A percentile compares a stretch with the other conserved stretches of the same genome.
phyloP scores from a whole-genome alignment of 208 protist species.

The Herpetomonas tarakana region DNA sequence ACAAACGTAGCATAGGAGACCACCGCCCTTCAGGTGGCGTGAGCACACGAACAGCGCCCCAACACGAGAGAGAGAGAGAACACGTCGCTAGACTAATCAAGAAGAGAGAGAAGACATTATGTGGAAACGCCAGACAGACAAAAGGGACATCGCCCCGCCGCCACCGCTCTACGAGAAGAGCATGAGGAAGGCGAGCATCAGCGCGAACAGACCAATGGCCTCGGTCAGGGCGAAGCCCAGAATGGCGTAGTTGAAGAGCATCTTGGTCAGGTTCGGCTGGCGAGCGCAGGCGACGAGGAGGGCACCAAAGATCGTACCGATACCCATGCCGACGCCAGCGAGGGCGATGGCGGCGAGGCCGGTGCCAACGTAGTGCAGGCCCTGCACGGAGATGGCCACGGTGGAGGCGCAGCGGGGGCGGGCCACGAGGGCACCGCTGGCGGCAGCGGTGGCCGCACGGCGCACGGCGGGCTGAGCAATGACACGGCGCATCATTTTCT shows the following conservation, averaged over 20 bases:
- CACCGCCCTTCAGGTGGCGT: neutral
- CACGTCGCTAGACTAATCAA: slow-evolving; percentile 9
- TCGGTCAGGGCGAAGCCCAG: slow-evolving; percentile 80
- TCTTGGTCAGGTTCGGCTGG: slow-evolving; percentile 78
- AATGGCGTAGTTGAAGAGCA: slow-evolving; percentile 83
- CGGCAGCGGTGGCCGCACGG: slow-evolving; percentile 23
- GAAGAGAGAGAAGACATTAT: slow-evolving; percentile 15
- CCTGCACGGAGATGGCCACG: slow-evolving; percentile 69
- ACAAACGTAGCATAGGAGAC: neutral
- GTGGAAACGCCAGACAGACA: neutral
- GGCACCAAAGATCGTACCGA: slow-evolving; percentile 64
- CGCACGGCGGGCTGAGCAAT: slow-evolving; percentile 24
- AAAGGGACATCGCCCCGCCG: neutral
- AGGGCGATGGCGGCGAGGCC: slow-evolving; percentile 72
- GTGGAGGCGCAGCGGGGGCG: slow-evolving; percentile 46
- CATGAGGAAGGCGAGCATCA: slow-evolving; percentile 81
- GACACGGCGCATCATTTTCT: slow-evolving; percentile 53
- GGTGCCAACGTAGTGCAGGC: slow-evolving; percentile 72
- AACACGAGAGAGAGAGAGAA: neutral
- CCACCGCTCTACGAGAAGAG: slow-evolving; percentile 64
- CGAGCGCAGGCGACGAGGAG: slow-evolving; percentile 67
- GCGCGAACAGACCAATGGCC: slow-evolving; percentile 74
- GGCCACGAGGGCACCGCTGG: slow-evolving; percentile 32
- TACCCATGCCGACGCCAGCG: slow-evolving; percentile 52
- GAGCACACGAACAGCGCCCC: neutral